phyloP scores from a whole-genome alignment of 495 filamentous ascomycete species.

The Neurospora discreta region DNA sequence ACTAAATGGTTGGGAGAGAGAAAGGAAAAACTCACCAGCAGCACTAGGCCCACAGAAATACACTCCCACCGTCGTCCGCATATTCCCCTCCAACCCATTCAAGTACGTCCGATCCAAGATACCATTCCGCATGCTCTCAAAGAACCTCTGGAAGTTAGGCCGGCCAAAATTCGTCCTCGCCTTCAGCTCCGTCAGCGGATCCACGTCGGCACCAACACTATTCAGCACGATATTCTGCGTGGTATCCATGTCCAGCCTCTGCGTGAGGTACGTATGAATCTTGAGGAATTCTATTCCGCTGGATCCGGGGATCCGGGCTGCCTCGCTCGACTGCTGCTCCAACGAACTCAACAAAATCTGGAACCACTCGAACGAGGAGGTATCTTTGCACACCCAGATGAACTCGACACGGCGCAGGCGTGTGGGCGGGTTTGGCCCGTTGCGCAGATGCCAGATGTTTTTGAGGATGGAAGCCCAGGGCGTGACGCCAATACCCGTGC shows the following conservation, averaged over 20 bases:
- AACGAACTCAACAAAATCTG: constrained; percentile 85
- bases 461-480: constrained; percentile 97
- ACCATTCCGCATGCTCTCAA: constrained; percentile 76
- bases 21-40: constrained; percentile 29
- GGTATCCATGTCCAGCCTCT: constrained; percentile 81
- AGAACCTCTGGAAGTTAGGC: constrained; percentile 77
- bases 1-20: neutral
- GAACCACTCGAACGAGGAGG: constrained; percentile 96
- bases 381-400: constrained; percentile 98
- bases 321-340: constrained; percentile 69
- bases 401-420: constrained; percentile 93
- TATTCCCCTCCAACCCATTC: constrained; percentile 58
- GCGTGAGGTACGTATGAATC: constrained; percentile 97
- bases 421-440: constrained; percentile 70
- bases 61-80: constrained; percentile 80
- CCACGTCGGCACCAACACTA: constrained; percentile 72
- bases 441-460: constrained; percentile 94
- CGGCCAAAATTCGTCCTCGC: constrained; percentile 90
- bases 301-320: constrained; percentile 50
- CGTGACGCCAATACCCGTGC: constrained; percentile 95
- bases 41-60: constrained; percentile 79
- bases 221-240: constrained; percentile 96
- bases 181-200: constrained; percentile 86
- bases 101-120: constrained; percentile 80
- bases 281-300: constrained; percentile 77